Percentiles rank a stretch among this genome's conserved stretches.
Conservation (phyloP, 495 filamentous ascomycete genomes). For the Aspergillus affinis region DNA sequence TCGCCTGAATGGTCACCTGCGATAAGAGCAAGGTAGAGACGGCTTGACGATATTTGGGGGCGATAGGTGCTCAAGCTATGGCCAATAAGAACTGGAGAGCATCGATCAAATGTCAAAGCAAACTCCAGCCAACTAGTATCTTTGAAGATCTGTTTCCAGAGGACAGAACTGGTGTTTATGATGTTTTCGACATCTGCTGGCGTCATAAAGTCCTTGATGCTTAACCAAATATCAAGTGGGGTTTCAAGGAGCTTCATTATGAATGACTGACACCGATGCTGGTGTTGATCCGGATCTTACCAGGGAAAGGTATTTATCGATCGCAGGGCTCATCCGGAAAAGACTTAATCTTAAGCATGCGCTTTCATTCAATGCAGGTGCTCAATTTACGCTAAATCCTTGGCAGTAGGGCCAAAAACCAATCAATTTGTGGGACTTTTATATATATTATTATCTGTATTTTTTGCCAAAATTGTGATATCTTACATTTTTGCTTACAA, state of each 20-base stretch:
- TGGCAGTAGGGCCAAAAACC: too few relatives aligned
- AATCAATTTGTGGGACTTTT: too few relatives aligned
- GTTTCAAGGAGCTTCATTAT: conserved; percentile 6
- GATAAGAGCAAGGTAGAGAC: conserved; percentile 11
- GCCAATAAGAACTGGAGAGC: conserved; percentile 7
- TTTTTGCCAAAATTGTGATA: too few relatives aligned
- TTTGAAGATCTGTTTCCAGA: conserved; percentile 14
- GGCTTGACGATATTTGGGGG: not conserved
- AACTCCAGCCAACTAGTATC: conserved; percentile 6
- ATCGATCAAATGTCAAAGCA: conserved; percentile 10
- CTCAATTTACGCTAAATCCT: too few relatives aligned
- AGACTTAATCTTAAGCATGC: not conserved
- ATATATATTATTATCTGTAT: too few relatives aligned
- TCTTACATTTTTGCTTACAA: too few relatives aligned
- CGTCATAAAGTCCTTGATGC: conserved; percentile 2
- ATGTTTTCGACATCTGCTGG: conserved; percentile 10
- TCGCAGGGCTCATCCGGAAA: not conserved
- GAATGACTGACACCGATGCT: too few relatives aligned
- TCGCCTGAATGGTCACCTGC: conserved; percentile 10
- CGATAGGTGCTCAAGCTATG: conserved; percentile 6
- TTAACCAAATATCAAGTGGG: conserved; percentile 6
- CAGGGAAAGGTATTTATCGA: not conserved
- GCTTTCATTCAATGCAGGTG: too few relatives aligned
- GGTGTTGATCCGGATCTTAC: too few relatives aligned
- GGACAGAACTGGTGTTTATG: conserved; percentile 1